Conservation (phyloP, 2,329 filamentous ascomycete species). For the Paraphoma chrysanthemicola region DNA sequence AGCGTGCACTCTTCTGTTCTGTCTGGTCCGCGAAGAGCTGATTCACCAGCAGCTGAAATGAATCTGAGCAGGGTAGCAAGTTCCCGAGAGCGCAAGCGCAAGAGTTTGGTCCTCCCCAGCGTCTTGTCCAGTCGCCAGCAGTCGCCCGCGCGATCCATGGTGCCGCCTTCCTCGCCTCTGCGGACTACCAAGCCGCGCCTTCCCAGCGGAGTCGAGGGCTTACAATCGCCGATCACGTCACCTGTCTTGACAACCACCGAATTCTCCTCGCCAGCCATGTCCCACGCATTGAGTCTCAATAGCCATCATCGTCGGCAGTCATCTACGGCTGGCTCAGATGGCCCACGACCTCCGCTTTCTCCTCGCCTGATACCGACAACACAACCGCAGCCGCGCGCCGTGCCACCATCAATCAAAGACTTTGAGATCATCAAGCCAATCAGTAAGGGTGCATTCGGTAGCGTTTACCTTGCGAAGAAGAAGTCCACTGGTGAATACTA, state of each 20-base stretch:
- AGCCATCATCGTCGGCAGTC: conserved; percentile 85
- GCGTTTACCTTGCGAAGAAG: conserved; percentile 97
- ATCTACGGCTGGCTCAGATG: conserved; percentile 80
- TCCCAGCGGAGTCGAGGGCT: conserved; percentile 65
- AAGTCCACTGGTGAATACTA: conserved; percentile 98
- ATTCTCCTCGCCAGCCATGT: conserved; percentile 74
- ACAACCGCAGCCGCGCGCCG: conserved; percentile 84
- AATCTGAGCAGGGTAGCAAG: conserved; percentile 78
- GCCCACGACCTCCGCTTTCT: conserved; percentile 71
- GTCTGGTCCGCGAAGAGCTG: conserved; percentile 75
- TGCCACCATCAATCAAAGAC: conserved; percentile 96
- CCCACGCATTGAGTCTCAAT: conserved; percentile 54
- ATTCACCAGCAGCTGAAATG: conserved; percentile 84
- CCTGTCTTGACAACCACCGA: conserved; percentile 85
- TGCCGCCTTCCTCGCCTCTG: conserved; percentile 80
- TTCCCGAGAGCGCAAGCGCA: conserved; percentile 81
- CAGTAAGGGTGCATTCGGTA: conserved; percentile 97
- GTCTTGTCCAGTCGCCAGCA: conserved; percentile 83
- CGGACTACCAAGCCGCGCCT: conserved; percentile 83
- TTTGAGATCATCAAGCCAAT: conserved; percentile 99
- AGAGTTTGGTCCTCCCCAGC: conserved; percentile 83
- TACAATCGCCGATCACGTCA: conserved; percentile 87
- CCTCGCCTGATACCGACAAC: conserved; percentile 79
- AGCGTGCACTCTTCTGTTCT: conserved; percentile 83
- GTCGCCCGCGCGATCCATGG: conserved; percentile 79